Conservation (phyloP, 495 filamentous ascomycete species). For the Aspergillus biplanus region DNA sequence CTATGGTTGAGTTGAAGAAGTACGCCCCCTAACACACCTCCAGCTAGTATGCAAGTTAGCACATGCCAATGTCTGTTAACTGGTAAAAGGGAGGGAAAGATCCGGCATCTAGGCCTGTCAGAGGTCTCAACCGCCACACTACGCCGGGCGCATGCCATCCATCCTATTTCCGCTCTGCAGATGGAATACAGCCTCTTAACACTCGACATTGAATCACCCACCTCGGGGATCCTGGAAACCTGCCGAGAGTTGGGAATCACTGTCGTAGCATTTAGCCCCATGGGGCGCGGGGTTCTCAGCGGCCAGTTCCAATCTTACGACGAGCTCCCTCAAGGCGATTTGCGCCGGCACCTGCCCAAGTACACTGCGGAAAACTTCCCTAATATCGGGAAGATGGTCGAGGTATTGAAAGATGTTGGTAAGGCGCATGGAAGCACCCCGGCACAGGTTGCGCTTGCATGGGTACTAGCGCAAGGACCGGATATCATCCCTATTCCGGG, state of each 20-base stretch:
- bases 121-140: conserved; percentile 59
- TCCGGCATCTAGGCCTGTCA: conserved; percentile 27
- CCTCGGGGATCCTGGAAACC: conserved; percentile 53
- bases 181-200: conserved; percentile 66
- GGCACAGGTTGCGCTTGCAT: conserved; percentile 2
- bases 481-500: conserved; percentile 63
- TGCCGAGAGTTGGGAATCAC: conserved; percentile 65
- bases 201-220: conserved; percentile 58
- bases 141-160: conserved; percentile 60
- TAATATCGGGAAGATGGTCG: conserved; percentile 53
- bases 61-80: no score
- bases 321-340: conserved; percentile 51
- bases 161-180: conserved; percentile 63
- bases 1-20: conserved; percentile 53
- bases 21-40: conserved; percentile 31
- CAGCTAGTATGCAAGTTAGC: background rate
- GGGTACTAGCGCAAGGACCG: conserved; percentile 43
- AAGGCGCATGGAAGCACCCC: conserved; percentile 25
- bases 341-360: conserved; percentile 41
- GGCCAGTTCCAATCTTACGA: conserved; percentile 46
- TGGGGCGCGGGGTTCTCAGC: conserved; percentile 63
- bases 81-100: conserved; percentile 2
- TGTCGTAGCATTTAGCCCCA: conserved; percentile 63
- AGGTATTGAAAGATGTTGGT: conserved; percentile 45
- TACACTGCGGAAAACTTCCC: conserved; percentile 56